These are phyloP conservation scores for Sclerotinia glacialis DNA, from an alignment of 2,329 filamentous ascomycete species.

Conservation along the genomic window DNA sequence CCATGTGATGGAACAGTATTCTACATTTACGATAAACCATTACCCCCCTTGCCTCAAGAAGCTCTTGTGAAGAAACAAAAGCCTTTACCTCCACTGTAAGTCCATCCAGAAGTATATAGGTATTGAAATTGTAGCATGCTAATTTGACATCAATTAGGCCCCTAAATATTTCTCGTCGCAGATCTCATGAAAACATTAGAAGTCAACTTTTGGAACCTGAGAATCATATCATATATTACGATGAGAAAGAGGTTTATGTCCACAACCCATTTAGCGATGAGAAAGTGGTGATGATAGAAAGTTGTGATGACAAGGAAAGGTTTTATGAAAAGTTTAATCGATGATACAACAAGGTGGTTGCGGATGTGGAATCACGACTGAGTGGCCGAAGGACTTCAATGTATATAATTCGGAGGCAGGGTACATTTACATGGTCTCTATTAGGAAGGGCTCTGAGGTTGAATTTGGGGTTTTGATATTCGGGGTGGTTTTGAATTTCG, in stretches of 20 bases:
- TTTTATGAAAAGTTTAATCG: not conserved
- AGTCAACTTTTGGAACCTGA: not conserved
- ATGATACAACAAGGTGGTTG: not conserved
- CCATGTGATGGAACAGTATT: constrained; percentile 18
- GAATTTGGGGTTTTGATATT: too few relatives aligned
- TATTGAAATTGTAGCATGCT: not conserved
- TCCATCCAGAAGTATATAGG: not conserved
- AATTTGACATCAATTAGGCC: not conserved
- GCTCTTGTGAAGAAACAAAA: constrained; percentile 9
- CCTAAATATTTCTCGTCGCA: not conserved
- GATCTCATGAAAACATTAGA: not conserved
- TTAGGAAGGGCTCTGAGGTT: not conserved
- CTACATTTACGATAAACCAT: constrained; percentile 21
- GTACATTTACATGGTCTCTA: too few relatives aligned
- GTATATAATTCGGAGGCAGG: not conserved
- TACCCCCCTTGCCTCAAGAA: constrained; percentile 16
- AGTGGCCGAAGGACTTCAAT: not conserved
- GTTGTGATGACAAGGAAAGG: not conserved
- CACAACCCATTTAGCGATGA: constrained; percentile 15
- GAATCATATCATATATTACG: not conserved
- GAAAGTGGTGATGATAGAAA: constrained; percentile 4
- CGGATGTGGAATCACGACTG: not conserved
- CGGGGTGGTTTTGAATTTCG: not conserved
- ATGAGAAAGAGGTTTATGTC: constrained; percentile 20
- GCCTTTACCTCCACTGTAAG: constrained; percentile 20